These are phyloP conservation scores for Hyphodiscus sp. DNA, from an alignment of 2,329 filamentous ascomycete species.

Conservation along the genomic window DNA sequence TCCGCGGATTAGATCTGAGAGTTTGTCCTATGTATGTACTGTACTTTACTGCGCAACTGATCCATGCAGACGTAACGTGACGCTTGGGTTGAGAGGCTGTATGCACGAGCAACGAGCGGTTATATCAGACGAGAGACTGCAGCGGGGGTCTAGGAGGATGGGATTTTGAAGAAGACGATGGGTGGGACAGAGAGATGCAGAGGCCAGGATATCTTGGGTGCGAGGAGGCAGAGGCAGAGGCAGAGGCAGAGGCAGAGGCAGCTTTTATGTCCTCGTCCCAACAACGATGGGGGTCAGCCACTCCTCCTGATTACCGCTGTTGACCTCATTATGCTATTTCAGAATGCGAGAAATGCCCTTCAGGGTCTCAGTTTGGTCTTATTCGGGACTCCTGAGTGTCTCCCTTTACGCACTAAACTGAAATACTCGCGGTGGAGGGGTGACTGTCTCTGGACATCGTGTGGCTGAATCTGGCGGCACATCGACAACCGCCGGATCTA, in stretches of 20 bases:
- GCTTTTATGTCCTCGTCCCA: conserved; percentile 9
- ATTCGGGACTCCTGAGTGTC: conserved; percentile 7
- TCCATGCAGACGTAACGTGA: neutral
- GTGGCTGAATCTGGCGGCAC: neutral
- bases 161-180: neutral
- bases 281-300: neutral
- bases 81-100: neutral
- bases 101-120: neutral
- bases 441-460: neutral
- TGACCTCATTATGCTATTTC: conserved; percentile 9
- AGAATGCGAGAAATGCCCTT: conserved; percentile 10
- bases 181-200: neutral
- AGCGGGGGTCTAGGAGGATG: neutral
- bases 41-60: neutral
- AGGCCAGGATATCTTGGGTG: neutral
- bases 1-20: neutral
- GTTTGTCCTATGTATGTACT: neutral
- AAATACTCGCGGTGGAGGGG: neutral
- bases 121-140: neutral
- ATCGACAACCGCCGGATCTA: neutral
- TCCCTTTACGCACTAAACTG: neutral
- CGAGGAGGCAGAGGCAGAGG: too few species aligned
- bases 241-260: too few species aligned
- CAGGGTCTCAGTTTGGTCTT: conserved; percentile 17
- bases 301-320: conserved; percentile 7